Percentiles rank a stretch among this genome's conserved stretches.
Conservation (phyloP, 169 alveolate genomes). For the Condylostoma magnum region DNA sequence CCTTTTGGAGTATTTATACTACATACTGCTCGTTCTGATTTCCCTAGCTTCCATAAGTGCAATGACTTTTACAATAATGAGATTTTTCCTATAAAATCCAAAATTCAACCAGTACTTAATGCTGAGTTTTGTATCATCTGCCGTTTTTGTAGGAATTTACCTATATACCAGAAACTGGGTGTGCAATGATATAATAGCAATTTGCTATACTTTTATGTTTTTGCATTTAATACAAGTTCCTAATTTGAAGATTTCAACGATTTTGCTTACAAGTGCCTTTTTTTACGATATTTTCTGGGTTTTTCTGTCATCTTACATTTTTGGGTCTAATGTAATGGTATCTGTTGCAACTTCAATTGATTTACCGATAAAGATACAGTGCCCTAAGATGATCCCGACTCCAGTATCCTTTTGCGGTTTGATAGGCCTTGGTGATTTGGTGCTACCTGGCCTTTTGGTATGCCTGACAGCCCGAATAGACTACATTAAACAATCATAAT, state of each 20-base stretch:
- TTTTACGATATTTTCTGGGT: slow-evolving; percentile 79
- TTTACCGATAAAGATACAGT: slow-evolving; percentile 64
- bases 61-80: background rate
- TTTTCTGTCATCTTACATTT: slow-evolving; percentile 52
- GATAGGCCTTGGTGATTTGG: slow-evolving; percentile 76
- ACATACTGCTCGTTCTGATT: background rate
- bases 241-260: slow-evolving; percentile 32
- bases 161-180: slow-evolving; percentile 53
- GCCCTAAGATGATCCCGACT: slow-evolving; percentile 54
- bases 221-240: slow-evolving; percentile 47
- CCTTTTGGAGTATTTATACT: background rate
- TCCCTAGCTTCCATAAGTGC: background rate
- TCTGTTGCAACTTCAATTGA: slow-evolving; percentile 65
- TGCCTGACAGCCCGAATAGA: background rate
- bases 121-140: no score
- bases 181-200: slow-evolving; percentile 49
- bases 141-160: slow-evolving; percentile 35
- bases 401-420: slow-evolving; percentile 46
- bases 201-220: slow-evolving; percentile 38
- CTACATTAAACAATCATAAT: slow-evolving; percentile 1
- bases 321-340: slow-evolving; percentile 73
- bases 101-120: no score
- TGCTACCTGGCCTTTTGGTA: slow-evolving; percentile 59
- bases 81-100: no score
- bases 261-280: slow-evolving; percentile 39